A percentile compares a stretch with the other conserved stretches of the same genome.
These are phyloP conservation scores for Phaeosphaeriaceae sp. DNA, from an alignment of 2,329 filamentous ascomycete genomes.

Conservation along the genomic window DNA sequence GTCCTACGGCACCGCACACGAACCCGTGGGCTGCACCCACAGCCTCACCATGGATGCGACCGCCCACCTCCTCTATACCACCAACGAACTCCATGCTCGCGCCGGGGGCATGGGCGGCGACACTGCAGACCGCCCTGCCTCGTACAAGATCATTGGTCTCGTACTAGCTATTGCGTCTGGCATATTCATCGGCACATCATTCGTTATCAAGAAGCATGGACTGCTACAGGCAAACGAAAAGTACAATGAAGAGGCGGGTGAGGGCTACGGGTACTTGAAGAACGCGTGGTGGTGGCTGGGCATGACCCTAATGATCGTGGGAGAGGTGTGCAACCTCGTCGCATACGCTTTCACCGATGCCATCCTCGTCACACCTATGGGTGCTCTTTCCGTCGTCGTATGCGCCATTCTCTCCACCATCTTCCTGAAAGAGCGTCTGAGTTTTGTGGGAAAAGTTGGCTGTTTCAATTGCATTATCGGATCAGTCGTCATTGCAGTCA, in stretches of 20 bases:
- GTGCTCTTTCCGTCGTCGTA: conserved; percentile 89
- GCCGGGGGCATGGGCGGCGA: conserved; percentile 46
- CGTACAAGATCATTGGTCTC: conserved; percentile 88
- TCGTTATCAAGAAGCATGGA: conserved; percentile 94
- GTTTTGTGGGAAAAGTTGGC: conserved; percentile 93
- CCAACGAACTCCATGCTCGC: conserved; percentile 55
- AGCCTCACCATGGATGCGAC: conserved; percentile 52
- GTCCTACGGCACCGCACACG: conserved; percentile 10
- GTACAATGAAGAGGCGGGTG: conserved; percentile 93
- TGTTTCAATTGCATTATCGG: conserved; percentile 96
- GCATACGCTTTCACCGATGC: conserved; percentile 97
- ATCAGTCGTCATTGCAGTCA: conserved; percentile 91
- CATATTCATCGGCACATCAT: conserved; percentile 91
- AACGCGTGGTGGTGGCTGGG: conserved; percentile 94
- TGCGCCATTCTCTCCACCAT: conserved; percentile 90
- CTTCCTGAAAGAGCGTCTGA: conserved; percentile 93
- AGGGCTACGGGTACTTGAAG: conserved; percentile 97
- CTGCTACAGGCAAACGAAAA: conserved; percentile 92
- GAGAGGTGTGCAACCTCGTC: conserved; percentile 93
- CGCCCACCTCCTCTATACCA: conserved; percentile 47
- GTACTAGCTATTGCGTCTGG: conserved; percentile 85
- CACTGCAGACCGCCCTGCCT: conserved; percentile 55
- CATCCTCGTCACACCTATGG: conserved; percentile 90
- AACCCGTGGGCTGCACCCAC: conserved; percentile 16
- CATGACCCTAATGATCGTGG: conserved; percentile 96